Conservation (phyloP, 1,284 basidiomycete species). For the Polyporus tsugae region DNA sequence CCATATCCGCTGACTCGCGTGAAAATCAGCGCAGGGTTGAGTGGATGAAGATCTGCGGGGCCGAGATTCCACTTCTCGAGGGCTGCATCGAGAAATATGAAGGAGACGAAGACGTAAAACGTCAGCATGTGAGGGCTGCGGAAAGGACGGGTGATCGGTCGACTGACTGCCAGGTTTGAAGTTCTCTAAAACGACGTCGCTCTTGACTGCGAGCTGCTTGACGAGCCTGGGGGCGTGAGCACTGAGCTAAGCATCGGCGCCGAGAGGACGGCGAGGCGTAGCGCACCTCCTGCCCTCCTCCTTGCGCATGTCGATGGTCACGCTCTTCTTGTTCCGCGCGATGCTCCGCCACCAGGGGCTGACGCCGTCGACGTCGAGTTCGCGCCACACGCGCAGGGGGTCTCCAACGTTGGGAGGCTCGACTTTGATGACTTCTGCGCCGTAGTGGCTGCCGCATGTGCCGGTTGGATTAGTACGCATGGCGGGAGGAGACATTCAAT, state of each 20-base stretch:
- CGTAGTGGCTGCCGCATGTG: conserved; percentile 57
- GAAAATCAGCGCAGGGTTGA: conserved; percentile 72
- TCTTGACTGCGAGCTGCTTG: conserved; percentile 64
- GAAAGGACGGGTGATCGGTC: not conserved
- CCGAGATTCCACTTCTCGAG: conserved; percentile 75
- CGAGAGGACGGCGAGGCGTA: not conserved
- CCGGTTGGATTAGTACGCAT: not conserved
- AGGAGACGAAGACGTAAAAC: not conserved
- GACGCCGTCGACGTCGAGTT: conserved; percentile 71
- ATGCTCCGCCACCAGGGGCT: conserved; percentile 79
- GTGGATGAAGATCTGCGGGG: conserved; percentile 59
- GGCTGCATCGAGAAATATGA: conserved; percentile 46
- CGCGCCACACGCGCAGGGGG: conserved; percentile 75
- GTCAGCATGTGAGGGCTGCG: not conserved
- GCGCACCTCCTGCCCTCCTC: conserved; percentile 68
- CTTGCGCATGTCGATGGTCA: conserved; percentile 69
- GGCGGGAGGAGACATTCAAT: not conserved
- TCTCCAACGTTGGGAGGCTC: conserved; percentile 70
- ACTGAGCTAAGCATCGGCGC: not conserved
- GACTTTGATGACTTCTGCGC: conserved; percentile 76
- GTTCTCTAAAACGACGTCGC: conserved; percentile 74
- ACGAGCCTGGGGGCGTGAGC: conserved; percentile 55
- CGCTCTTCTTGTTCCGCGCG: conserved; percentile 75
- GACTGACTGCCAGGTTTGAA: conserved; percentile 76
- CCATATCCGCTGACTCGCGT: conserved; percentile 79